Conservation (phyloP, 148 eudicot genomes). For the Nepenthes gracilis region DNA sequence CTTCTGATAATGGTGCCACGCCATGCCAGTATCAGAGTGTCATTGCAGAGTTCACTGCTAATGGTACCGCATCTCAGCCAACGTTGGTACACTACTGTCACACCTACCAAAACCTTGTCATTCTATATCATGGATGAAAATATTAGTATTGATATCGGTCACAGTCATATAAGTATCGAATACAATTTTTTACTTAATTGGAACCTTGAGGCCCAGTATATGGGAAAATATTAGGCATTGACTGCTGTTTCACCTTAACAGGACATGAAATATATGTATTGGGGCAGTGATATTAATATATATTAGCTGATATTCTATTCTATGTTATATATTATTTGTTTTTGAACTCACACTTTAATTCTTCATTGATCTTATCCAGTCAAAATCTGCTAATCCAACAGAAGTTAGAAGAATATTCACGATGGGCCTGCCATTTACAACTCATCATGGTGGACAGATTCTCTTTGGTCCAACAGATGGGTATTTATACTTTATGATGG, state of each 20-base stretch:
- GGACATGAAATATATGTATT: no score
- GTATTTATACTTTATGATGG: conserved; percentile 82
- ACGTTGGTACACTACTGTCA: conserved; percentile 27
- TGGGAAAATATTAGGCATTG: no score
- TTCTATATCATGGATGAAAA: not conserved
- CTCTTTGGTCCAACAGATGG: conserved; percentile 81
- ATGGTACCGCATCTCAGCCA: conserved; percentile 41
- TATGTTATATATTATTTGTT: not conserved
- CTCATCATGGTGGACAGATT: conserved; percentile 83
- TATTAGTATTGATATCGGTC: no score
- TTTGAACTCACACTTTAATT: not conserved
- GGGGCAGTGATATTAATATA: no score
- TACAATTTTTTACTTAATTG: no score
- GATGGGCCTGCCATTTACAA: conserved; percentile 78
- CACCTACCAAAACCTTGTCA: not conserved
- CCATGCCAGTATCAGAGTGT: conserved; percentile 82
- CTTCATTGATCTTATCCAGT: conserved; percentile 22
- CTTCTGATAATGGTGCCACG: conserved; percentile 42
- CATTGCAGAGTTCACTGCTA: conserved; percentile 55
- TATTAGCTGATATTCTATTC: not conserved
- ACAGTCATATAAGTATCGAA: no score
- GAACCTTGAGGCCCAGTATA: no score
- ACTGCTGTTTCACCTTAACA: no score
- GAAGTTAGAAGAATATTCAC: conserved; percentile 87
- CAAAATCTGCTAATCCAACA: conserved; percentile 42